Base-by-base conservation (phyloP, 176 grass and related monocot species). In the Oryza glumipatula region DNA sequence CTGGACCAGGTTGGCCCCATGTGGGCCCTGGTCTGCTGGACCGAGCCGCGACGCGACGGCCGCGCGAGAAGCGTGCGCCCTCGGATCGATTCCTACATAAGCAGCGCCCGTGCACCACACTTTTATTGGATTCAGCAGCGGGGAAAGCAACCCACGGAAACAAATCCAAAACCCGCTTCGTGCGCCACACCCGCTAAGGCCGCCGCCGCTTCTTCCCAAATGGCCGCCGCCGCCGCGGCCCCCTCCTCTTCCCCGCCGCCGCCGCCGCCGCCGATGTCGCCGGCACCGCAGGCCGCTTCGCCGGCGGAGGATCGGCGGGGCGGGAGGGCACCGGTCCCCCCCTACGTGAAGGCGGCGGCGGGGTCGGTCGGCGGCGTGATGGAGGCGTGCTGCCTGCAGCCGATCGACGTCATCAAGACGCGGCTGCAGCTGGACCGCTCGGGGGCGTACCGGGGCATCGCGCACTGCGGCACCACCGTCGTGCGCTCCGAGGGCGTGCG, bases 321-420 rank as follows among this genome's bases (percentile, higher is more conserved):
- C 1, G 82, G 47, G 8, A 39, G 72, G 38, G 51, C 84, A 17
- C 78, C 89, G 77, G 80, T 91, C 9, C 96, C 96, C 14, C 44
- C 93, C 3, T 73, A 94, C 78, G 76, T 99, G 10, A 95, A 93
- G 86, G 89, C 93, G 10, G 83, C 92, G 41, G 88, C 96, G 44
- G 96, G 96, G 30, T 99, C 96, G 2, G 71, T 99, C 9, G 96
- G 93, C 61, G 96, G 96, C 47, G 80, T 96, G 8, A 82, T 99
- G 88, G 96, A 99, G 91, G 96, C 93, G 36, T 94, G 89, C 85
- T 99, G 96, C 86, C 93, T 99, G 66, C 96, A 99, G 86, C 96
- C 96, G 1, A 99, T 99, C 83, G 96, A 99, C 86, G 93, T 99
- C 4, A 92, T 99, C 74, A 99, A 99, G 89, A 99, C 96, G 52